A percentile compares a stretch with the other conserved stretches of the same genome.
phyloP scores from a whole-genome alignment of 331 rosid species.

The Quercus lobata region DNA sequence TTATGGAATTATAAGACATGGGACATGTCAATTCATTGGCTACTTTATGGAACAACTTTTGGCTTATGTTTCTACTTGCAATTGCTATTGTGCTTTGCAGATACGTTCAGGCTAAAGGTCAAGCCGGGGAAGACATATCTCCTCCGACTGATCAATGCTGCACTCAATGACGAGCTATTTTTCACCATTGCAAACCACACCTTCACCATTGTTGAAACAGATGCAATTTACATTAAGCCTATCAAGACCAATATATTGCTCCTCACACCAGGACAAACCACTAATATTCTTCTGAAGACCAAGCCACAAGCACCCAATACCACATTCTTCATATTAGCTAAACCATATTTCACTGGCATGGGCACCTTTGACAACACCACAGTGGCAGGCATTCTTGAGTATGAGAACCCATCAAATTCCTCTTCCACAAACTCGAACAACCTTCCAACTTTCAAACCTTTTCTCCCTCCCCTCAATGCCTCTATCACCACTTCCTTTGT shows the following conservation, averaged over 20 bases:
- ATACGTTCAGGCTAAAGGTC: conserved; percentile 34
- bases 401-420: background rate
- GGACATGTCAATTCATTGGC: too few species aligned
- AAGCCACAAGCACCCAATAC: conserved; percentile 21
- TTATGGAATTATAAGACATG: too few species aligned
- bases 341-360: conserved; percentile 39
- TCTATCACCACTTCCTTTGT: conserved; percentile 19
- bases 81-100: conserved; percentile 4
- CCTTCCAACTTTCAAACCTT: conserved; percentile 14
- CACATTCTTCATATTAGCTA: conserved; percentile 34
- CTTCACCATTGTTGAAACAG: conserved; percentile 37
- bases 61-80: too few species aligned
- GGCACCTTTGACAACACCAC: conserved; percentile 40
- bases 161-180: conserved; percentile 33
- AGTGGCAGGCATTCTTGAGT: conserved; percentile 39
- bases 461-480: conserved; percentile 23
- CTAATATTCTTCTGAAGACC: conserved; percentile 38
- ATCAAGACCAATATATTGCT: conserved; percentile 25
- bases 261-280: conserved; percentile 43
- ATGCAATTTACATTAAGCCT: conserved; percentile 40
- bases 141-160: conserved; percentile 32
- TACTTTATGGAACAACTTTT: too few species aligned
- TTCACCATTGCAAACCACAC: conserved; percentile 40
- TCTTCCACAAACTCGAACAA: background rate
- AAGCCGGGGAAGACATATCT: conserved; percentile 41